Evolutionary conservation across 306 rosid species (phyloP).

Genomic region (Bauhinia variegata): DNA sequence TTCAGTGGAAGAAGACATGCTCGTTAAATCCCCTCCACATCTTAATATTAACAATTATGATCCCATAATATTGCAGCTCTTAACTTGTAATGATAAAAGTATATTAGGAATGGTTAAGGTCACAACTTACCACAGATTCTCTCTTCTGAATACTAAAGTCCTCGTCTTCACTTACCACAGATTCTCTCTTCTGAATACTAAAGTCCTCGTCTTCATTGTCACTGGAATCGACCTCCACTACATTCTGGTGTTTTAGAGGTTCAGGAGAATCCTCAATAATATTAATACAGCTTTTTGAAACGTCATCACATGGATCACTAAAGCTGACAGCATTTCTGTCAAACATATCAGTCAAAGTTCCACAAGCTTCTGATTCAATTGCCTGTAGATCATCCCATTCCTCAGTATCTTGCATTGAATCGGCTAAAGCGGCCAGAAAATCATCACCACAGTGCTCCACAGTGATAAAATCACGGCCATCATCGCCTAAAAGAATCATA

Average conservation of each 20-base stretch:
- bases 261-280: slow-evolving; percentile 53
- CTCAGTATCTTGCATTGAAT: slow-evolving; percentile 64
- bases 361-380: slow-evolving; percentile 80
- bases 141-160: slow-evolving; percentile 40
- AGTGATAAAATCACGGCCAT: slow-evolving; percentile 78
- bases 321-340: slow-evolving; percentile 35
- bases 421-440: slow-evolving; percentile 74
- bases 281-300: slow-evolving; percentile 36
- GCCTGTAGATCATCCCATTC: slow-evolving; percentile 91
- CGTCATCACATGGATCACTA: slow-evolving; percentile 18
- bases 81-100: no score
- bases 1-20: slow-evolving; percentile 27
- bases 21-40: background rate
- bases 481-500: slow-evolving; percentile 59
- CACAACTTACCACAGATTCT: slow-evolving; percentile 13
- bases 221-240: slow-evolving; percentile 70
- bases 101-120: no score
- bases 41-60: background rate
- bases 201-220: slow-evolving; percentile 59
- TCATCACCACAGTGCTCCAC: slow-evolving; percentile 95
- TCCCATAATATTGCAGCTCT: slow-evolving; percentile 5
- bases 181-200: slow-evolving; percentile 37
- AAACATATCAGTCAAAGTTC: slow-evolving; percentile 52
- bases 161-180: slow-evolving; percentile 50
- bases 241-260: slow-evolving; percentile 36